Conservation (phyloP, 2,329 filamentous ascomycete species). For the Byssochlamys sp. region DNA sequence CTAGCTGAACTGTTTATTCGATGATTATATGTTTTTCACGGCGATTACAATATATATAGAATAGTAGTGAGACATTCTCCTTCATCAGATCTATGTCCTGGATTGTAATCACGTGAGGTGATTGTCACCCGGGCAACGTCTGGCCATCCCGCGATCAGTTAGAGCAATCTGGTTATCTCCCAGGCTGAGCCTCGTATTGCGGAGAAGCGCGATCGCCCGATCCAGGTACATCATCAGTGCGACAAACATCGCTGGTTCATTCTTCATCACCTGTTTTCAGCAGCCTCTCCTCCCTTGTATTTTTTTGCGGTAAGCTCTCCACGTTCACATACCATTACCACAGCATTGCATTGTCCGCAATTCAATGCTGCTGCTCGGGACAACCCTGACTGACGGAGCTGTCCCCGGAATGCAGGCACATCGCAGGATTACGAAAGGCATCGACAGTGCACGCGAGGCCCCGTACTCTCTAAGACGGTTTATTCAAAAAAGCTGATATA, state of each 20-base stretch:
- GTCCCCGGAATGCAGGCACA: not conserved
- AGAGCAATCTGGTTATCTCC: not conserved
- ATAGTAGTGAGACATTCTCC: not conserved
- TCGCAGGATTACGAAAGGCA: not conserved
- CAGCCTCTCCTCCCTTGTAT: not conserved
- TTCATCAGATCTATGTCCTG: too few relatives aligned
- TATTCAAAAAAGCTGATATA: not conserved
- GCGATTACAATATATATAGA: not conserved
- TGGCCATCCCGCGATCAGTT: not conserved
- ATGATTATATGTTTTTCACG: not conserved
- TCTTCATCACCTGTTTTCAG: not conserved
- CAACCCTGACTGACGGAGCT: not conserved
- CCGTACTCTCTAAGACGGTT: not conserved
- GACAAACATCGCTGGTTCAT: not conserved
- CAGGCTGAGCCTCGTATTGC: not conserved
- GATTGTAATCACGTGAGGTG: not conserved
- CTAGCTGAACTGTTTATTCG: not conserved
- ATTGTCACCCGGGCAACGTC: constrained; percentile 1
- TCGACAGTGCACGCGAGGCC: not conserved
- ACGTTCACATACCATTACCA: not conserved
- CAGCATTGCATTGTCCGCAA: not conserved
- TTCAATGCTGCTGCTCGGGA: not conserved
- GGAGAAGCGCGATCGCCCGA: constrained; percentile 1
- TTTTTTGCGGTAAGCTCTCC: not conserved
- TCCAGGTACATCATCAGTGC: not conserved